Conservation (phyloP, 2,329 filamentous ascomycete species). For the Pleoardoris graminearum region DNA sequence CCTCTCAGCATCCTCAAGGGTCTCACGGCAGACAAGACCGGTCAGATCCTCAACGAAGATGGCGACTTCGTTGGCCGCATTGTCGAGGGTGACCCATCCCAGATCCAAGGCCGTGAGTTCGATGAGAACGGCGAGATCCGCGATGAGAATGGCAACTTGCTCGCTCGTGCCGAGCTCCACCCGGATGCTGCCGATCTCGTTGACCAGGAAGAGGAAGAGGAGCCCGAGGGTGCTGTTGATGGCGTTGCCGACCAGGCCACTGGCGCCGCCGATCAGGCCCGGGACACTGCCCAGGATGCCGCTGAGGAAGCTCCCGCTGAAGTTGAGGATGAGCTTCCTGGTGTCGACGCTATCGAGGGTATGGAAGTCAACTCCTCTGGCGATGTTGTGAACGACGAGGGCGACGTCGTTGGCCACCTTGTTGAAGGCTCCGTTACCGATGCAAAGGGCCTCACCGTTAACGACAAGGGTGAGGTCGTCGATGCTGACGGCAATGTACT, state of each 20-base stretch:
- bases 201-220: constrained; percentile 34
- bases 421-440: constrained; percentile 52
- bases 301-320: constrained; percentile 30
- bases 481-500: constrained; percentile 56
- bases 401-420: constrained; percentile 55
- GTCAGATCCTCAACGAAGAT: constrained; percentile 55
- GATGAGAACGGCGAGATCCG: constrained; percentile 60
- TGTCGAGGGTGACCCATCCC: constrained; percentile 52
- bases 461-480: constrained; percentile 56
- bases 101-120: constrained; percentile 54
- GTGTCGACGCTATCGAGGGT: constrained; percentile 56
- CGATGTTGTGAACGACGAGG: constrained; percentile 54
- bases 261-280: constrained; percentile 32
- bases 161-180: constrained; percentile 57
- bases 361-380: constrained; percentile 56
- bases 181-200: constrained; percentile 49
- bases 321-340: constrained; percentile 55
- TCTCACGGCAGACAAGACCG: constrained; percentile 51
- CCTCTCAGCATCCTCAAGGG: constrained; percentile 53
- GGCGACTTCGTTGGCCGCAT: constrained; percentile 55
- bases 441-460: constrained; percentile 54
- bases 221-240: constrained; percentile 9
- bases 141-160: constrained; percentile 58
- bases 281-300: constrained; percentile 39
- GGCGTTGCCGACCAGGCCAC: constrained; percentile 4